Conservation (phyloP, 2,329 filamentous ascomycete genomes). For the Fusarium sp. region DNA sequence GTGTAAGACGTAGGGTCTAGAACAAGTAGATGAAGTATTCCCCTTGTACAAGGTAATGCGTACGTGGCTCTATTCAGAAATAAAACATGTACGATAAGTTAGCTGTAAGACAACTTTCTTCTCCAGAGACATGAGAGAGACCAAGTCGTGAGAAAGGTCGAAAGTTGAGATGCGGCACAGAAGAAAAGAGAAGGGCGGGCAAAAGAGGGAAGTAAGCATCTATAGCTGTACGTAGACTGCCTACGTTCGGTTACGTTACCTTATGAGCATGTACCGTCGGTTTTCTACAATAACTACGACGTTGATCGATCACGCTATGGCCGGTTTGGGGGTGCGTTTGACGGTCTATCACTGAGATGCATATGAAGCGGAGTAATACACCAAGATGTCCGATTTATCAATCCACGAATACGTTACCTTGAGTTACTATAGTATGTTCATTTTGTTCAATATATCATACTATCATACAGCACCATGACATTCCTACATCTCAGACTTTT, state of each 20-base stretch:
- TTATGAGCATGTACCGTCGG: constrained; percentile 23
- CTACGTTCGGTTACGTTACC: constrained; percentile 21
- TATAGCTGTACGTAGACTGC: constrained; percentile 1
- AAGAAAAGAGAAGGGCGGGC: background rate
- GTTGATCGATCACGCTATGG: constrained; percentile 32
- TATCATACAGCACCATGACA: background rate
- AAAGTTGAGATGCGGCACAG: constrained; percentile 22
- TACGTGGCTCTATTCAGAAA: constrained; percentile 19
- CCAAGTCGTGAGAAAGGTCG: background rate
- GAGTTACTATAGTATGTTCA: background rate
- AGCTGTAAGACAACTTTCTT: constrained; percentile 2
- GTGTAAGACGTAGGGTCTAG: constrained; percentile 21
- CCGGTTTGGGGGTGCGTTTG: constrained; percentile 12
- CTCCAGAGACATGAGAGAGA: background rate
- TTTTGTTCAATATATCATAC: background rate
- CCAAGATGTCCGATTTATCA: constrained; percentile 8
- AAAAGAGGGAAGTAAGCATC: constrained; percentile 26
- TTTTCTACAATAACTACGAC: background rate
- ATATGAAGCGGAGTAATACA: constrained; percentile 28
- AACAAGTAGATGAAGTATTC: background rate
- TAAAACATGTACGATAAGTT: background rate
- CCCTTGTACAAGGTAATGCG: background rate
- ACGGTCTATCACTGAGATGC: background rate
- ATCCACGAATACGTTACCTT: background rate
- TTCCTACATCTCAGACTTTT: background rate